These are phyloP conservation scores for Sugiyamaella japonica DNA, from an alignment of 1,139 yeast genomes.

Conservation along the genomic window DNA sequence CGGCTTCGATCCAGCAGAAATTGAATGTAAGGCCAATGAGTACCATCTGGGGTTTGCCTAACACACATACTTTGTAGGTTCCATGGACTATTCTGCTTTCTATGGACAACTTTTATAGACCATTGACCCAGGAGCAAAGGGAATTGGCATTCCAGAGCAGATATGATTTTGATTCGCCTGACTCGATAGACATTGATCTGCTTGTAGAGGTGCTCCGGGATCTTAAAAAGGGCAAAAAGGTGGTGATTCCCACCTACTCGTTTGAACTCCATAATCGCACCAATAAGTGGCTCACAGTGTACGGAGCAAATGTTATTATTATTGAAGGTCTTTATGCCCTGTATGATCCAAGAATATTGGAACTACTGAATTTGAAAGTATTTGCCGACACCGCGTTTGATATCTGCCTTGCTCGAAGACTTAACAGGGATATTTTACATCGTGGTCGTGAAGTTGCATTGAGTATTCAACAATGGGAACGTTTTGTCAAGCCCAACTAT, in stretches of 20 bases:
- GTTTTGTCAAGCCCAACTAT: constrained; percentile 90
- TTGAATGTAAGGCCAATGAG: constrained; percentile 43
- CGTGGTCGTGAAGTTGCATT: constrained; percentile 84
- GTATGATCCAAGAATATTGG: constrained; percentile 66
- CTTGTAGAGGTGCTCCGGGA: constrained; percentile 62
- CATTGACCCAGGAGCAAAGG: constrained; percentile 62
- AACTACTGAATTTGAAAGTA: constrained; percentile 79
- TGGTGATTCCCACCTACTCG: constrained; percentile 84
- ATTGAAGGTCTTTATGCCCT: constrained; percentile 90
- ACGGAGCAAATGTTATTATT: constrained; percentile 92
- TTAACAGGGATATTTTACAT: constrained; percentile 79
- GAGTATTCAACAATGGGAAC: constrained; percentile 84
- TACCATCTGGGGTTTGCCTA: neutral
- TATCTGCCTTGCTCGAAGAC: constrained; percentile 82
- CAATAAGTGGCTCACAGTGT: constrained; percentile 67
- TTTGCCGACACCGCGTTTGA: constrained; percentile 95
- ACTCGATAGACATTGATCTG: constrained; percentile 74
- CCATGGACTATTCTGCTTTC: constrained; percentile 97
- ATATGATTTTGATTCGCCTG: constrained; percentile 85
- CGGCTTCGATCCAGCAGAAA: constrained; percentile 75
- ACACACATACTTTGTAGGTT: constrained; percentile 32
- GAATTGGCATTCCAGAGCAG: constrained; percentile 61
- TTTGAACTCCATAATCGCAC: constrained; percentile 74
- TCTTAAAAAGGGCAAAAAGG: constrained; percentile 61
- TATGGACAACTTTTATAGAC: constrained; percentile 86